phyloP scores from a whole-genome alignment of 768 basidiomycete genomes.

The Podaxis mareebaensis region DNA sequence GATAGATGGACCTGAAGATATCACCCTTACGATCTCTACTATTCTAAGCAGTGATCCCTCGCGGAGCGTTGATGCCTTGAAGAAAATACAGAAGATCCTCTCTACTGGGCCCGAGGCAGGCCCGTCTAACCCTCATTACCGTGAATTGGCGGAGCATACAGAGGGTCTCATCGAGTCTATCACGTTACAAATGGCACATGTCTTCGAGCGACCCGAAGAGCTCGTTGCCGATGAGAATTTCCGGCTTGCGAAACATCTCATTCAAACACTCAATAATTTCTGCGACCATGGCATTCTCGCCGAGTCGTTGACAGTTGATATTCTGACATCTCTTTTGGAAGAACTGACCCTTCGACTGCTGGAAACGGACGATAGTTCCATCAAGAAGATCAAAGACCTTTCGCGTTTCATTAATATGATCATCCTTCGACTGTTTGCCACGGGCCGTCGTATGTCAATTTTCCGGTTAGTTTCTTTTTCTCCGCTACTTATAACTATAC shows the following conservation, averaged over 20 bases:
- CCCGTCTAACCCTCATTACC: constrained; percentile 67
- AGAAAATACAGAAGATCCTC: constrained; percentile 88
- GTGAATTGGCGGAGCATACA: constrained; percentile 75
- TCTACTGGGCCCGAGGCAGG: constrained; percentile 74
- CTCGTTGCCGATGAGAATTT: constrained; percentile 79
- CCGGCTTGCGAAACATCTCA: constrained; percentile 94
- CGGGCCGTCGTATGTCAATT: constrained; percentile 85
- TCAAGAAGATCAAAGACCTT: constrained; percentile 87
- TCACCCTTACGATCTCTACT: constrained; percentile 82
- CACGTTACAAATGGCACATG: constrained; percentile 87
- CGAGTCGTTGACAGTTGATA: constrained; percentile 82
- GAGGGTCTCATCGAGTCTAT: constrained; percentile 90
- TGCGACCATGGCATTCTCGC: constrained; percentile 89
- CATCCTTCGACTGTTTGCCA: constrained; percentile 89
- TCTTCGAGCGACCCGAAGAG: constrained; percentile 82
- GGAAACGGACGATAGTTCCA: constrained; percentile 86
- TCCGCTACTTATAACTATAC: constrained; percentile 7
- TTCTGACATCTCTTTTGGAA: constrained; percentile 83
- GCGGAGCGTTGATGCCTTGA: constrained; percentile 90
- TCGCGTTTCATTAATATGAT: constrained; percentile 99
- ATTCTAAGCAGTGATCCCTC: constrained; percentile 86
- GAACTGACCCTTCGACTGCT: constrained; percentile 90
- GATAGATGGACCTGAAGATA: constrained; percentile 50
- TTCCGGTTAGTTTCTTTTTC: constrained; percentile 64
- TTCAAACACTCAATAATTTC: constrained; percentile 93